phyloP scores from a whole-genome alignment of 2,329 filamentous ascomycete species.

The Claviceps pusilla region DNA sequence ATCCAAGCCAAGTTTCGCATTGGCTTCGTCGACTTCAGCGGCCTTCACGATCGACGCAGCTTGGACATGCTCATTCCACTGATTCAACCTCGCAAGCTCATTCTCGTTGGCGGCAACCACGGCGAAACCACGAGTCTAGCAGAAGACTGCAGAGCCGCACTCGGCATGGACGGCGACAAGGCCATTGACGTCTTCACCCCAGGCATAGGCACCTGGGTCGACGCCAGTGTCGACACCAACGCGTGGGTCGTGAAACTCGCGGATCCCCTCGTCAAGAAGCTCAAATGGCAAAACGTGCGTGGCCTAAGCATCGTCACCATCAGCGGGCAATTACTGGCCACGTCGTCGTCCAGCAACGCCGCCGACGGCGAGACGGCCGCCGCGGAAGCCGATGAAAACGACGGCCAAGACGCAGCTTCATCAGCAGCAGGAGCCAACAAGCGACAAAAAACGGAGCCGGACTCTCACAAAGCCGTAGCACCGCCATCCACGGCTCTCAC shows the following conservation, averaged over 20 bases:
- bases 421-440: conserved; percentile 27
- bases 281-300: conserved; percentile 90
- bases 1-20: conserved; percentile 60
- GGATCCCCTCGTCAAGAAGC: conserved; percentile 64
- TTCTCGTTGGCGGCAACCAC: conserved; percentile 68
- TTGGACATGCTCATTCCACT: conserved; percentile 89
- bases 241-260: conserved; percentile 91
- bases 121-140: conserved; percentile 69
- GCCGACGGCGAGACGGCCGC: conserved; percentile 24
- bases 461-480: conserved; percentile 11
- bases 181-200: conserved; percentile 70
- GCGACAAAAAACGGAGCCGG: conserved; percentile 30
- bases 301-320: conserved; percentile 86
- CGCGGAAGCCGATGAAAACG: conserved; percentile 6
- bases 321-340: conserved; percentile 49
- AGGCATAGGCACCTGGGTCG: conserved; percentile 52
- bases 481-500: conserved; percentile 7
- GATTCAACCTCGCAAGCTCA: conserved; percentile 85
- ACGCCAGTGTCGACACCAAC: conserved; percentile 94
- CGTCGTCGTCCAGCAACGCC: conserved; percentile 17
- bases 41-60: conserved; percentile 83
- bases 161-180: conserved; percentile 33
- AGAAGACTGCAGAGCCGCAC: conserved; percentile 59
- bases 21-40: conserved; percentile 81
- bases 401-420: conserved; percentile 26